Conservation (phyloP, 345 rosid genomes). For the Bruguiera sexangula region DNA sequence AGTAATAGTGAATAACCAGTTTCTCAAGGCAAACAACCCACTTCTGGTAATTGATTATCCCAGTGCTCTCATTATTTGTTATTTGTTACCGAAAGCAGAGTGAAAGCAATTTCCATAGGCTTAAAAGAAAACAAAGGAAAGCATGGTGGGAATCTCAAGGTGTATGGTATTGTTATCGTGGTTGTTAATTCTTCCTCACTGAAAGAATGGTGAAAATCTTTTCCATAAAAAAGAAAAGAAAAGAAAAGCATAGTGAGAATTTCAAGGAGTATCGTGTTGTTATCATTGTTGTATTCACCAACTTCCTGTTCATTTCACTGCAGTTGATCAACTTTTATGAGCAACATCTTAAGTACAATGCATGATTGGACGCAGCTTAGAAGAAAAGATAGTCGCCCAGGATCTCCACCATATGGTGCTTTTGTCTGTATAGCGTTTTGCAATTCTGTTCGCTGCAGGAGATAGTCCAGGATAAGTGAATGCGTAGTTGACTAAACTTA, state of each 20-base stretch:
- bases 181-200: neutral
- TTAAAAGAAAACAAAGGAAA: too few relatives aligned
- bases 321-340: conserved; percentile 91
- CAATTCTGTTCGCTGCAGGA: conserved; percentile 22
- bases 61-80: conserved; percentile 1
- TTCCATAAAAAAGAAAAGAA: too few relatives aligned
- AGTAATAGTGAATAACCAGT: conserved; percentile 74
- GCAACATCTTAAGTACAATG: conserved; percentile 80
- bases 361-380: conserved; percentile 7
- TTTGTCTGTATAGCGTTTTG: conserved; percentile 22
- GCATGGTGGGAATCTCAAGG: neutral
- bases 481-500: neutral
- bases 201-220: neutral
- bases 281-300: neutral
- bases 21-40: conserved; percentile 82
- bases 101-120: too few relatives aligned
- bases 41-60: conserved; percentile 56
- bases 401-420: conserved; percentile 7
- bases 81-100: neutral
- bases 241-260: neutral
- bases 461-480: conserved; percentile 9
- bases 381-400: conserved; percentile 4
- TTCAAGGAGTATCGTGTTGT: neutral
- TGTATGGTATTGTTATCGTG: neutral
- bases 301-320: conserved; percentile 1